Conservation (phyloP, 2,329 filamentous ascomycete genomes). For the Fusarium cicatricum region DNA sequence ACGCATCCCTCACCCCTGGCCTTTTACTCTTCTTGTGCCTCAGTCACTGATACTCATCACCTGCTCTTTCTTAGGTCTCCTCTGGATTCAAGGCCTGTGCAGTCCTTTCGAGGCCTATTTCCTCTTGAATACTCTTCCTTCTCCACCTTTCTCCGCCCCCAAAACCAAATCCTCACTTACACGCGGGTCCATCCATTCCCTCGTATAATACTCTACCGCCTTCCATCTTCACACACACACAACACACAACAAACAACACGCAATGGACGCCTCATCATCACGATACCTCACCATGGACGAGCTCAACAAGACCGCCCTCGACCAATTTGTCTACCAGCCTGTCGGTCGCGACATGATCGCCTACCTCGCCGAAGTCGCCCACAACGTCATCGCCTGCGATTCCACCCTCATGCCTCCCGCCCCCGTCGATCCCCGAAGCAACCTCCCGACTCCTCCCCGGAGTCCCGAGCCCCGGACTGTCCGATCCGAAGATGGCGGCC, state of each 20-base stretch:
- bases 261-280: constrained; percentile 48
- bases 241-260: constrained; percentile 21
- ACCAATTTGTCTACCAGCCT: constrained; percentile 80
- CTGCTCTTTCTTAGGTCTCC: constrained; percentile 17
- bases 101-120: no score
- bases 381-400: constrained; percentile 83
- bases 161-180: constrained; percentile 22
- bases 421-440: constrained; percentile 45
- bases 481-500: constrained; percentile 57
- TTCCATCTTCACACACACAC: constrained; percentile 16
- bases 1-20: constrained; percentile 35
- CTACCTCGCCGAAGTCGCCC: constrained; percentile 78
- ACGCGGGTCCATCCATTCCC: constrained; percentile 19
- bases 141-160: constrained; percentile 10
- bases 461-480: constrained; percentile 59
- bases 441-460: constrained; percentile 60
- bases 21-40: no score
- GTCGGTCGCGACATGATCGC: constrained; percentile 80
- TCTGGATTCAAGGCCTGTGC: constrained; percentile 20
- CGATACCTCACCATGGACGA: constrained; percentile 59
- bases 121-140: constrained; percentile 14
- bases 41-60: constrained; percentile 32
- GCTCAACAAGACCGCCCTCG: constrained; percentile 77
- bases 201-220: constrained; percentile 30
- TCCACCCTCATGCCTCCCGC: constrained; percentile 61